Evolutionary conservation across 805 yeast species (phyloP), one percentile per base, ranked within the genome.

Genomic region (Suhomyces canberraensis): DNA sequence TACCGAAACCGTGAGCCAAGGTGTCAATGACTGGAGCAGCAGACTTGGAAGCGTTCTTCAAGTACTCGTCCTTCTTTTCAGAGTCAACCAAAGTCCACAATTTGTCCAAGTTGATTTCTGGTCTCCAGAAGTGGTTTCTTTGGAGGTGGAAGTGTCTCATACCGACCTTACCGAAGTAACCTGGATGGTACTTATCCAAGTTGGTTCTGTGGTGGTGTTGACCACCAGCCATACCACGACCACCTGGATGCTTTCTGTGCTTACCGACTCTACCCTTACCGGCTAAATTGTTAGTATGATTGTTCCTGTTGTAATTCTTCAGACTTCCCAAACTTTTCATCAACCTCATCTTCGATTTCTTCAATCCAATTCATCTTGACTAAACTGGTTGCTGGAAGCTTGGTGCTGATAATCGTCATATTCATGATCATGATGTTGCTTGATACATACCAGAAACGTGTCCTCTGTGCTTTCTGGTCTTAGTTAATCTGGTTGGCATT

Each of bases 151-250:
- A 91, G 84, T 85, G 84, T 85, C 98, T 88, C 97, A 91, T 91
- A 90, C 99, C 99, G 71, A 93, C 98, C 81, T 93, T 95, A 86
- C 99, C 99, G 79, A 93, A 93, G 91, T 93, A 93, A 89, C 99
- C 99, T 67, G 98, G 98, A 76, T 93, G 99, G 96, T 86, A 93
- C 78, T 91, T 93, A 76, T 93, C 99, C 79, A 93, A 76, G 82
- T 93, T 93, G 74, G 93, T 90, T 83, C 99, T 88, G 96, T 93
- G 98, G 78, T 93, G 99, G 77, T 91, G 98, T 78, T 80, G 91
- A 88, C 99, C 99, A 91, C 99, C 99, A 72, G 99, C 99, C 90
- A 78, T 91, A 93, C 99, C 99, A 79, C 98, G 90, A 79, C 98
- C 98, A 93, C 98, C 98, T 58, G 98, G 97, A 66, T 86, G 93